Evolutionary conservation across 495 filamentous ascomycete genomes (phyloP).

Genomic region (Annulohypoxylon moriforme): DNA sequence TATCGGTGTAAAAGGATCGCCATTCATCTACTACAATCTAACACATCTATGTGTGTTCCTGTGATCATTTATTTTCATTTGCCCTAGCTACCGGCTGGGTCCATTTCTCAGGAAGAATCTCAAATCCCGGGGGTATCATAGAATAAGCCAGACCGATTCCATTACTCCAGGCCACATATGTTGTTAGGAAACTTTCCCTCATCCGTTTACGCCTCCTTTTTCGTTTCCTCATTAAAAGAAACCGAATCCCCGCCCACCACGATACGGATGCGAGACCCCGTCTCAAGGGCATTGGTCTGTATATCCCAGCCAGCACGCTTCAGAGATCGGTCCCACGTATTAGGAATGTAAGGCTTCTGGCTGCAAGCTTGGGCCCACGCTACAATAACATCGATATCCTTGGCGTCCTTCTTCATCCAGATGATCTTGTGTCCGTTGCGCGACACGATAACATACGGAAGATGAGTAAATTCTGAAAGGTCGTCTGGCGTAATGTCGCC

Average conservation of each 20-base stretch:
- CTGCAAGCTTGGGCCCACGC: constrained; percentile 81
- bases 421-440: constrained; percentile 52
- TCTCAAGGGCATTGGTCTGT: constrained; percentile 58
- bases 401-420: constrained; percentile 65
- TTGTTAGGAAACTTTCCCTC: neutral
- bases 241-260: constrained; percentile 13
- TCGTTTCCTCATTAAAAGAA: neutral
- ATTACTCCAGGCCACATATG: neutral
- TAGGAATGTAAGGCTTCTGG: constrained; percentile 48
- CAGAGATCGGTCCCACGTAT: constrained; percentile 51
- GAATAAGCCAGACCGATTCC: neutral
- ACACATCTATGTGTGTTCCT: neutral
- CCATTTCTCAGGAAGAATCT: constrained; percentile 5
- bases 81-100: neutral
- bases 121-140: constrained; percentile 21
- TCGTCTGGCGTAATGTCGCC: constrained; percentile 32
- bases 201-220: neutral
- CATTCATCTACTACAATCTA: constrained; percentile 23
- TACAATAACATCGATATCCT: constrained; percentile 65
- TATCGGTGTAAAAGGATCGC: constrained; percentile 28
- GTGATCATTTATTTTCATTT: constrained; percentile 1
- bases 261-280: constrained; percentile 39
- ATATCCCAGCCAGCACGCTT: constrained; percentile 59
- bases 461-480: neutral
- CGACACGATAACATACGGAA: constrained; percentile 54